Conservation (phyloP, 2,329 filamentous ascomycete species). For the Fusarium sp. region DNA sequence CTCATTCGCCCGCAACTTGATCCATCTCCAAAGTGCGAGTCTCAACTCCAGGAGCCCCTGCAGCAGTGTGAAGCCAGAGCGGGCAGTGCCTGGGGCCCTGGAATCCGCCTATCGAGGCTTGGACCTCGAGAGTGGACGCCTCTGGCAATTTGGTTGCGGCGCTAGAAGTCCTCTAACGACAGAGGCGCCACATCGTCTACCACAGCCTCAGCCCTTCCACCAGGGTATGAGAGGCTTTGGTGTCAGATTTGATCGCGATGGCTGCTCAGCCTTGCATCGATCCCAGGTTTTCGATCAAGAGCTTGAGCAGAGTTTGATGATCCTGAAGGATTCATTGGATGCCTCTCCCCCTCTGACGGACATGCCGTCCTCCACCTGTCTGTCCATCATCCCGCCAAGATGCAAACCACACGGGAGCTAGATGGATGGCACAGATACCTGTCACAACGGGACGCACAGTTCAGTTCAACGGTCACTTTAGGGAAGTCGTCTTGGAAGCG, state of each 20-base stretch:
- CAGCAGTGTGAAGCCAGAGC: constrained; percentile 21
- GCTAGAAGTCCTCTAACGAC: constrained; percentile 5
- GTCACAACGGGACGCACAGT: constrained; percentile 26
- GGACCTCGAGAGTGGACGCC: constrained; percentile 19
- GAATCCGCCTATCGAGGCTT: constrained; percentile 39
- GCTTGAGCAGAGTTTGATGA: constrained; percentile 12
- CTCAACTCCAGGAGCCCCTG: constrained; percentile 1
- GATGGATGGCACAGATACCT: constrained; percentile 28
- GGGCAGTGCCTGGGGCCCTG: constrained; percentile 28
- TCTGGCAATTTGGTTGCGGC: neutral
- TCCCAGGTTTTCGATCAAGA: neutral
- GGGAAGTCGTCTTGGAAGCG: neutral
- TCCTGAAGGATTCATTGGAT: constrained; percentile 40
- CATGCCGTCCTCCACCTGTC: neutral
- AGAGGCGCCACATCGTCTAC: neutral
- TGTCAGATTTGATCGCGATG: neutral
- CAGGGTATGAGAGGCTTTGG: constrained; percentile 9
- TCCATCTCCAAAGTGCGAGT: constrained; percentile 3
- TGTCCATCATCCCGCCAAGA: constrained; percentile 19
- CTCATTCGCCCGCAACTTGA: constrained; percentile 19
- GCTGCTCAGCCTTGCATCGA: constrained; percentile 41
- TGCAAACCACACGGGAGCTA: constrained; percentile 40
- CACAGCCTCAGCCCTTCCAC: constrained; percentile 39
- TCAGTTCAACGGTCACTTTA: constrained; percentile 9
- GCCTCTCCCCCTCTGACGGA: constrained; percentile 36